phyloP scores from a whole-genome alignment of 306 rosid species.

The Pterocarpus macrocarpus region DNA sequence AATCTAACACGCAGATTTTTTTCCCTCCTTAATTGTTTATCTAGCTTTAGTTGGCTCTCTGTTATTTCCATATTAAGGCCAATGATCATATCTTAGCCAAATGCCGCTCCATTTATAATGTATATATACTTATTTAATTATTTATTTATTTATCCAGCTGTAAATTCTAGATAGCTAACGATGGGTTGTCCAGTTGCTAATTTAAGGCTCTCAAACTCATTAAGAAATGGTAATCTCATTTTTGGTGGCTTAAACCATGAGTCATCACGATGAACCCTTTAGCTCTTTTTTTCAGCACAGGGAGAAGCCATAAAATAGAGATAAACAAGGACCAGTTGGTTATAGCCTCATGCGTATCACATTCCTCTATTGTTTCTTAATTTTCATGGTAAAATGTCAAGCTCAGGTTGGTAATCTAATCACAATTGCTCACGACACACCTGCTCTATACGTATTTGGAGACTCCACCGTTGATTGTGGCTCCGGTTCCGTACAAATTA shows the following conservation, averaged over 20 bases:
- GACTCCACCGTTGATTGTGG: constrained; percentile 2
- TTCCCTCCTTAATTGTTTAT: too few relatives aligned
- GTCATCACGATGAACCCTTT: not conserved
- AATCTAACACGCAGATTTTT: too few relatives aligned
- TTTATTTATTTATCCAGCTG: too few relatives aligned
- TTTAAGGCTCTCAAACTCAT: not conserved
- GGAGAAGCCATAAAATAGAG: not conserved
- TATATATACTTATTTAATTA: too few relatives aligned
- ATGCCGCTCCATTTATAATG: not conserved
- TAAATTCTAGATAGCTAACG: not conserved
- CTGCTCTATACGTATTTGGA: not conserved
- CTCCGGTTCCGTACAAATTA: not conserved
- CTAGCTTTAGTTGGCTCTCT: too few relatives aligned
- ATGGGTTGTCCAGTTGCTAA: not conserved
- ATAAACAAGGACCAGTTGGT: not conserved
- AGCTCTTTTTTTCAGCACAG: not conserved
- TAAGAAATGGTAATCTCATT: not conserved
- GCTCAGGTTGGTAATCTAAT: not conserved
- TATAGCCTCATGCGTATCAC: not conserved
- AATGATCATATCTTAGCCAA: not conserved
- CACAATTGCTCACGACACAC: not conserved
- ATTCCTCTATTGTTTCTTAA: not conserved
- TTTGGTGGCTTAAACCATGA: not conserved
- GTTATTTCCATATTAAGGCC: too few relatives aligned
- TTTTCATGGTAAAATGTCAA: not conserved